Base-by-base conservation (phyloP, 352 stramenopile genomes). In the Peronospora belbahrii region DNA sequence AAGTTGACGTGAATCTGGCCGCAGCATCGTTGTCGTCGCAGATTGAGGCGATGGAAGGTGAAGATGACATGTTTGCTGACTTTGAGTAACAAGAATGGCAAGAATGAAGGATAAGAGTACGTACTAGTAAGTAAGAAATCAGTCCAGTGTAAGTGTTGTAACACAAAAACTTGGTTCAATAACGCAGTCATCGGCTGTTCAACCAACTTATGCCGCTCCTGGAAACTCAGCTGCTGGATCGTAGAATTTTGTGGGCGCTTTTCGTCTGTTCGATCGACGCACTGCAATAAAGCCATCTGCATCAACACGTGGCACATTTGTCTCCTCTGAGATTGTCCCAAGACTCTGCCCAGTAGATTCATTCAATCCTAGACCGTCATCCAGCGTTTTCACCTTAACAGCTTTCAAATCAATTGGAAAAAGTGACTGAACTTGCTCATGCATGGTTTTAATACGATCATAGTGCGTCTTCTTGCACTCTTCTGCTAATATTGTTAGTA, bases 391-490 rank as follows among this genome's bases (percentile, higher is more conserved):
- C 17, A 85, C 25, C 59, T 92, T 92, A 43, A 78, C 67, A 24
- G 64, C 58, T 57, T 92, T 92, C 32, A 92, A 57, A 58, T 92
- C 65, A 38, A 92, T 92, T 17, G 80, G 73, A 43, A 88, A 75
- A 30, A 88, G 65, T 46, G 67, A 67, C 30, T 79, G 69, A 10
- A 86, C 62, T 52, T 91, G 73, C 2, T 88, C 79, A 55, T 88
- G 72, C 54, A 91, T 67, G 31, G 42, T 54, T 33, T 75, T 67
- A 10, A 92, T 74, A 39, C 75, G 73, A 43, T 67, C 53, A 52
- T 87, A 88, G 39, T 85, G 39, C n/a, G 74, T 71, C 6, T 66
- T 63, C 58, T 92, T 92, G 72, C 75, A 88, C 56, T 89, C 81
- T 20, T 87, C 74, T 15, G 70, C 73, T 19, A 88, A 50, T 39